phyloP scores from a whole-genome alignment of 345 rosid species.

The Boechera divaricarpa region DNA sequence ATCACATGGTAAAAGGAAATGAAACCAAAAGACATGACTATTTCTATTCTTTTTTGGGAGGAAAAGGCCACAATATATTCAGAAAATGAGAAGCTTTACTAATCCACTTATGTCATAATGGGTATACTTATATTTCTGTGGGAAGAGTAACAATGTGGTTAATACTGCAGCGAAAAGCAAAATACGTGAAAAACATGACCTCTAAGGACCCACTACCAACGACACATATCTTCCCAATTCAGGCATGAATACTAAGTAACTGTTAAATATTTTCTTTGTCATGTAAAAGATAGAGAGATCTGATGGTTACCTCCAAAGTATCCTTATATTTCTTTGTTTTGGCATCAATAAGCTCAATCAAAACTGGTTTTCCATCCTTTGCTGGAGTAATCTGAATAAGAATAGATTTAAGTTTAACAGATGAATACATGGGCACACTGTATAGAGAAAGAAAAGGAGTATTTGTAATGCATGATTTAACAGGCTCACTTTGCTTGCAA shows the following conservation, averaged over 20 bases:
- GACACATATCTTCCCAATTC: neutral
- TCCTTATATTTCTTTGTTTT: constrained; percentile 92
- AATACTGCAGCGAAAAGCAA: neutral
- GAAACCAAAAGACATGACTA: neutral
- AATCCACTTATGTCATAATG: neutral
- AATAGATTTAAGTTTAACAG: neutral
- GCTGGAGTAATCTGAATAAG: constrained; percentile 85
- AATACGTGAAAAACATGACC: neutral
- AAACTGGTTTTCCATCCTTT: constrained; percentile 91
- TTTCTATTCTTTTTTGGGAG: neutral
- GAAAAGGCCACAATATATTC: neutral
- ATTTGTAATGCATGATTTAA: constrained; percentile 4
- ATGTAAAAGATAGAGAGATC: too few relatives aligned
- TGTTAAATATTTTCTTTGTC: neutral
- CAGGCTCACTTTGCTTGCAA: constrained; percentile 84
- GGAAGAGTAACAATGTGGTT: neutral
- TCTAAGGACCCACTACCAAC: constrained; percentile 4
- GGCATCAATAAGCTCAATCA: constrained; percentile 96
- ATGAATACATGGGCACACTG: constrained; percentile 1
- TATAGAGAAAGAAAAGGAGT: neutral
- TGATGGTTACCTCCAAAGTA: constrained; percentile 74
- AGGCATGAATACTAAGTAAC: neutral
- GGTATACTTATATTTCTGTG: neutral
- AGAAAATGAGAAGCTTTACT: constrained; percentile 1
- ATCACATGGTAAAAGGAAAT: constrained; percentile 13